Conservation (phyloP, 2,329 filamentous ascomycete species). For the Sporothrix schenckii region DNA sequence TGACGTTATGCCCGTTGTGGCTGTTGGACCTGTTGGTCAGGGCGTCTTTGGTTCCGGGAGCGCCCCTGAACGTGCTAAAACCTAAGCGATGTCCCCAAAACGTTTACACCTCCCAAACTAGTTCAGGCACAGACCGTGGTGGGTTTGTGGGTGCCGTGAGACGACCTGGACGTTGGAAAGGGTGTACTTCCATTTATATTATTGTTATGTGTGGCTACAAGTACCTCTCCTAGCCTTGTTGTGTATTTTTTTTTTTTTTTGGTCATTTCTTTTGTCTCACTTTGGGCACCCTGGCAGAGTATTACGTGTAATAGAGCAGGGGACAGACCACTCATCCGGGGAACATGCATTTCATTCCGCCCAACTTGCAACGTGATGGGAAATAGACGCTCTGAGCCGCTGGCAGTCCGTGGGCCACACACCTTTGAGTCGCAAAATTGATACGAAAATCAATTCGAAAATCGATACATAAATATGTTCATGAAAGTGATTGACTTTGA, state of each 20-base stretch:
- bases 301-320: background rate
- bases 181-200: background rate
- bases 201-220: background rate
- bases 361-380: background rate
- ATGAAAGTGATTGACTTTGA: background rate
- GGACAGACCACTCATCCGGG: constrained; percentile 1
- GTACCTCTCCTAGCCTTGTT: constrained; percentile 3
- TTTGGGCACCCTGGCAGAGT: background rate
- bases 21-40: background rate
- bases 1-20: background rate
- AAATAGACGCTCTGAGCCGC: background rate
- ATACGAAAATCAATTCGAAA: background rate
- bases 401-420: background rate
- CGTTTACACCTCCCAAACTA: constrained; percentile 15
- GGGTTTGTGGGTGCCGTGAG: background rate
- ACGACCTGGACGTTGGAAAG: too few relatives aligned
- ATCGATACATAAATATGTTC: background rate
- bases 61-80: constrained; percentile 14
- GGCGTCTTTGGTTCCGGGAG: background rate
- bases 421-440: background rate
- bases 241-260: background rate
- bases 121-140: constrained; percentile 12
- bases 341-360: background rate
- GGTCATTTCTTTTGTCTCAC: background rate
- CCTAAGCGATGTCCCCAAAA: constrained; percentile 17